A percentile compares a stretch with the other conserved stretches of the same genome.
Evolutionary conservation across 257 asterid species (phyloP).

Genomic region (Solanum tarapatanum): DNA sequence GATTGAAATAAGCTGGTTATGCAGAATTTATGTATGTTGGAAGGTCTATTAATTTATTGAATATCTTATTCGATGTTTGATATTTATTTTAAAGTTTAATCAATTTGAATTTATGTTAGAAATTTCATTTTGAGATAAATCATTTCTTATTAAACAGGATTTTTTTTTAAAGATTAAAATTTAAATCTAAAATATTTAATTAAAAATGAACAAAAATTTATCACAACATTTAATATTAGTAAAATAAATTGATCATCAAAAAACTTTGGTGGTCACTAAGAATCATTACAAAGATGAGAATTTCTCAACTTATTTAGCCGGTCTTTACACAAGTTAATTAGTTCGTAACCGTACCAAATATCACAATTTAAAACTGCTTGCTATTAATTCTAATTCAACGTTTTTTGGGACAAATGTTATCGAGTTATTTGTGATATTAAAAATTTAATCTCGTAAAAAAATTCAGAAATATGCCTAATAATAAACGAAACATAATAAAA

Average conservation of each 20-base stretch:
- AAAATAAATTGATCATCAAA: background rate
- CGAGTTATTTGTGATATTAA: background rate
- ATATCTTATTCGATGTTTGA: background rate
- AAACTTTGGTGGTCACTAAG: background rate
- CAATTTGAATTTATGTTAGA: no score
- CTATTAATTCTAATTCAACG: background rate
- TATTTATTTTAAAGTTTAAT: no score
- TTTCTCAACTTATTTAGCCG: background rate
- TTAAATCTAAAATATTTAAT: no score
- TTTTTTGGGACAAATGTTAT: background rate
- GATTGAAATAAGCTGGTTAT: background rate
- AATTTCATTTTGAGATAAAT: background rate
- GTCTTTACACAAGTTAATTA: background rate
- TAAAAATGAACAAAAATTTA: no score
- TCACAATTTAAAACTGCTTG: background rate
- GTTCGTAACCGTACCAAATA: background rate
- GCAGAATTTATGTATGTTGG: background rate
- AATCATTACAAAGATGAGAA: background rate
- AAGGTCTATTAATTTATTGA: no score
- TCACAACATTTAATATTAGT: background rate
- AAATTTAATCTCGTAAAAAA: background rate
- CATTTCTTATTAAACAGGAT: no score
- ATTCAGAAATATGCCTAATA: background rate
- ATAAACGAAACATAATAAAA: background rate
- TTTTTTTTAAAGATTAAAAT: no score